Base-by-base conservation (phyloP, 495 filamentous ascomycete species). In the Glarea lozoyensis region DNA sequence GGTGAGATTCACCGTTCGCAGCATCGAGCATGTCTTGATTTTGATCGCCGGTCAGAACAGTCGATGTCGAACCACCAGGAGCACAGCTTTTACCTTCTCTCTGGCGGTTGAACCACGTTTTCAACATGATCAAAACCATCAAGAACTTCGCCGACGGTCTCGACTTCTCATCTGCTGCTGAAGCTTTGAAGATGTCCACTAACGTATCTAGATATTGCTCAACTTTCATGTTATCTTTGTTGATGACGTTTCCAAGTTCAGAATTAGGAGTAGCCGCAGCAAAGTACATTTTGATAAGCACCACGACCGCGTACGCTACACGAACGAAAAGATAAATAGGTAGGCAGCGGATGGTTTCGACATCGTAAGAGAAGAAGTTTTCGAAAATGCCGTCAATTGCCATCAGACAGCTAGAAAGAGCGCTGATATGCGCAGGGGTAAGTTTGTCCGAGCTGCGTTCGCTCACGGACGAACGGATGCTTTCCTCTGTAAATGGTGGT, bases 281-380 rank as follows among this genome's bases (percentile, higher is more conserved):
- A 37, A 87, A 84, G 60, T 87, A 87, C 46, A 95, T 75, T 54
- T 93, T 95, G 58, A 94, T 87, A 13, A 96, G 61, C 13, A 88
- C 76, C n/a, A 96, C 79, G 16, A 83, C 73, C 4, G 87, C 83
- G 48, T 92, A 94, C 21, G 84, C 76, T 29, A 86, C 77, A 11
- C 88, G 81, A 31, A 89, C 84, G 50, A 86, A 78, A 36, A 75
- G 76, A 48, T 85, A 76, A 2, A 92, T 81, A 7, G 90, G 88
- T 10, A 95, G 56, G 12, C 68, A 79, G 42, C 81, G 72, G 29
- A 95, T 69, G 10, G 66, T 70, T 1, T 68, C 60, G n/a, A 73
- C 58, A 30, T 78, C 75, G 29, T 88, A 68, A 11, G 59, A 58
- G 10, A 80, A 57, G 33, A 90, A 84, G 1, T 70, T 75, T 16